Evolutionary conservation across 2,329 filamentous ascomycete species (phyloP), one percentile per base, ranked within the genome.

Genomic region (Penicillium digitatum): DNA sequence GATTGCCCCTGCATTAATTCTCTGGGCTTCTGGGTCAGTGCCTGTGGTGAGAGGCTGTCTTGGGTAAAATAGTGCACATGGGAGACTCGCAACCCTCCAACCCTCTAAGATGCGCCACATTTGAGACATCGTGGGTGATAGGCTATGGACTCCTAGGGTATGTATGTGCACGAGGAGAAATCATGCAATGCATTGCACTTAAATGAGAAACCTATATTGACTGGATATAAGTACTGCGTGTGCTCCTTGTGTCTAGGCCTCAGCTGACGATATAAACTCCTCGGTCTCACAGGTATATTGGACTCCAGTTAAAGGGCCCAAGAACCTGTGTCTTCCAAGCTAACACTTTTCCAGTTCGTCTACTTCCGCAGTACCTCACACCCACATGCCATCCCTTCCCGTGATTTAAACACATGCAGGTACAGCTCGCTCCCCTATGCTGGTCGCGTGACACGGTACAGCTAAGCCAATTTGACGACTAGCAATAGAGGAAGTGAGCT

Each of bases 1-100:
- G 9, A 22, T 12, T 22, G n/a, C 47, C 52, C 52, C 47, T 55
- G 52, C 52, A 51, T 55, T 22, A 45, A 38, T 34, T 18, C 20
- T 32, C 14, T n/a, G 35, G 50, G 31, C 18, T 51, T 26, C 16
- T 26, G 18, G 39, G 18, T 11, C 35, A 32, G 11, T 45, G 14
- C 20, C 40, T 51, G 39, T 20, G 32, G 9, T 32, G 7, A n/a
- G 29, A 24, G 12, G 12, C n/a, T 32, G n/a, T 34, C 39, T 39
- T 22, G 26, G 16, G 18, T 39, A 20, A 18, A 11, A 38, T 32
- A 45, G 32, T 16, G 38, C 46, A 54, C 46, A 38, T 47, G 31
- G 26, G 46, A 40, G 34, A 45, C 48, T 34, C 2, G 26, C 20
- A 42, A 32, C 26, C 4, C 14, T 32, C 26, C 5, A 32, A 32